Conservation (phyloP, 257 asterid species). For the Solanum medicagineum region DNA sequence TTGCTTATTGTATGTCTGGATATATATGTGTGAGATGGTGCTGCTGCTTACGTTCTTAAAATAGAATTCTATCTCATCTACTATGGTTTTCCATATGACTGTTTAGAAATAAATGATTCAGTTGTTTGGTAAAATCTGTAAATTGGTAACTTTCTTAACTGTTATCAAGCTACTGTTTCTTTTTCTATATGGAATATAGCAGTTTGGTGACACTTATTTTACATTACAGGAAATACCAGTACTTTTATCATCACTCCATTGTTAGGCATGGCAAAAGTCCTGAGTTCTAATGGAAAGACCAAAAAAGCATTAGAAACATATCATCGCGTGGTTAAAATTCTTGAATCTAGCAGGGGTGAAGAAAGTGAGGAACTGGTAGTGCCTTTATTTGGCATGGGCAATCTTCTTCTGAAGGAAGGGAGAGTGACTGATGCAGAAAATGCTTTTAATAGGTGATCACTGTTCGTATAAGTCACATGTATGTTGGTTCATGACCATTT, state of each 20-base stretch:
- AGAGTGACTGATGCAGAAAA: slow-evolving; percentile 60
- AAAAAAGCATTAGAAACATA: slow-evolving; percentile 48
- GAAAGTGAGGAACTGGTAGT: slow-evolving; percentile 47
- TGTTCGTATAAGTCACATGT: not conserved
- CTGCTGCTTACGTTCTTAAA: not conserved
- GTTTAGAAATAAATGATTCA: not conserved
- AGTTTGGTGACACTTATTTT: not conserved
- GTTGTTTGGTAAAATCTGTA: not conserved
- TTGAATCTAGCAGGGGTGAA: slow-evolving; percentile 41
- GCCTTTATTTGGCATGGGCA: slow-evolving; percentile 61
- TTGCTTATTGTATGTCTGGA: not conserved
- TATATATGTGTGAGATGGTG: not conserved
- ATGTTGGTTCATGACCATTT: not conserved
- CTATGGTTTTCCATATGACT: not conserved
- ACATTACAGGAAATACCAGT: slow-evolving; percentile 42
- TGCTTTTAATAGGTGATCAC: slow-evolving; percentile 43
- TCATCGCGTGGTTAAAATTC: slow-evolving; percentile 35
- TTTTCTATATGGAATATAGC: not conserved
- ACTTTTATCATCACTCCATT: slow-evolving; percentile 49
- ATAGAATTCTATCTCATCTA: not conserved
- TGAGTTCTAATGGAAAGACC: slow-evolving; percentile 40
- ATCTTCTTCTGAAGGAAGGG: slow-evolving; percentile 63
- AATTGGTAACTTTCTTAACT: not conserved
- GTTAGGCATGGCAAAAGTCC: slow-evolving; percentile 69
- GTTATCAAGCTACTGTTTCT: not conserved